These are phyloP conservation scores for Phytopythium litorale DNA, from an alignment of 352 stramenopile genomes.

Conservation along the genomic window DNA sequence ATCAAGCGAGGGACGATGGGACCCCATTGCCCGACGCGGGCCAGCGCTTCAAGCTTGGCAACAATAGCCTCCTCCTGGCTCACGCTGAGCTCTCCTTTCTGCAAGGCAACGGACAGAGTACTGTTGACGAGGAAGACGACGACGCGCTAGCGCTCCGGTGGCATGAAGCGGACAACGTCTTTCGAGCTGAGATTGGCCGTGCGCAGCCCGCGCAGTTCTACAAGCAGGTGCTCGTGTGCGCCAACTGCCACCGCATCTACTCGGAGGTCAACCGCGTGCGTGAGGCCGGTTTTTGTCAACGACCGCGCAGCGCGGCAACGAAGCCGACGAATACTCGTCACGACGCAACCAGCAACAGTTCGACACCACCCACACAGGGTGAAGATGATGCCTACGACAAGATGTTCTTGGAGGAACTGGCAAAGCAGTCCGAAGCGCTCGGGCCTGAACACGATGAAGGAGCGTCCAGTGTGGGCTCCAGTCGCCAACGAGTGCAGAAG, in stretches of 20 bases:
- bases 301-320: not conserved
- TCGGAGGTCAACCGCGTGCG: slow-evolving; percentile 46
- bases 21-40: slow-evolving; percentile 32
- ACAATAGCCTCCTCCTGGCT: slow-evolving; percentile 69
- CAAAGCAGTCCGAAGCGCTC: slow-evolving; percentile 33
- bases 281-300: slow-evolving; percentile 40
- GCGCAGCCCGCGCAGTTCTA: slow-evolving; percentile 70
- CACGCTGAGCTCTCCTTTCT: slow-evolving; percentile 59
- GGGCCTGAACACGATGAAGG: not conserved
- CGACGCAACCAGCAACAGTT: not conserved
- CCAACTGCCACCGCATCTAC: slow-evolving; percentile 75
- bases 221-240: slow-evolving; percentile 70
- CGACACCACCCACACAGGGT: not conserved
- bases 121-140: slow-evolving; percentile 10
- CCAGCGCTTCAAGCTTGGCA: slow-evolving; percentile 63
- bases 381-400: slow-evolving; percentile 31
- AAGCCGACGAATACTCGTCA: not conserved
- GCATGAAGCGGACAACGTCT: slow-evolving; percentile 61
- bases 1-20: slow-evolving; percentile 1
- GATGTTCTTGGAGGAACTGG: slow-evolving; percentile 65
- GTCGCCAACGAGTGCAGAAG: not conserved
- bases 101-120: slow-evolving; percentile 7
- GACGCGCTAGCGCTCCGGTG: slow-evolving; percentile 34
- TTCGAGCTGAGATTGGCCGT: slow-evolving; percentile 59
- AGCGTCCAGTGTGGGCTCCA: no score